Evolutionary conservation across 2,329 filamentous ascomycete genomes (phyloP).

Genomic region (Aspergillus carbonarius): DNA sequence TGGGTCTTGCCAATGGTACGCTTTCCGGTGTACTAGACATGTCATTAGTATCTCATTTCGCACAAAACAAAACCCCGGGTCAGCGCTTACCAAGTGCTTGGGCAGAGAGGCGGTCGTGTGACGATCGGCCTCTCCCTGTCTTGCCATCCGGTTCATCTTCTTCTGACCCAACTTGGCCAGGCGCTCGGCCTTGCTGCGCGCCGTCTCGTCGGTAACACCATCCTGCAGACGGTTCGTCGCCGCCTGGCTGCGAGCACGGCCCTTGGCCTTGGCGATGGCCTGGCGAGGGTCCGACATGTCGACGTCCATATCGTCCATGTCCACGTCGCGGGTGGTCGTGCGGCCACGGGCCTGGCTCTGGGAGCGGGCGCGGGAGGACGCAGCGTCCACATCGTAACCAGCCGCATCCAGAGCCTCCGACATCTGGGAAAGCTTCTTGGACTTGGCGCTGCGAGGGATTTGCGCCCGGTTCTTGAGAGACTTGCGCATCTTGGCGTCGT

Average conservation of each 20-base stretch:
- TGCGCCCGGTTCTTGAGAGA: constrained; percentile 94
- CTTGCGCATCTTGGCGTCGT: constrained; percentile 94
- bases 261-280: constrained; percentile 68
- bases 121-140: constrained; percentile 94
- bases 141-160: constrained; percentile 98
- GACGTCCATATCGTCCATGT: constrained; percentile 68
- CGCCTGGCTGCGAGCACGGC: constrained; percentile 60
- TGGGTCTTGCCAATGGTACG: constrained; percentile 86
- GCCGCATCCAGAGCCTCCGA: constrained; percentile 80
- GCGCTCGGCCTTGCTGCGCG: constrained; percentile 77
- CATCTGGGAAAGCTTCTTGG: constrained; percentile 83
- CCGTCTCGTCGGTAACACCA: constrained; percentile 63
- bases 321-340: constrained; percentile 63
- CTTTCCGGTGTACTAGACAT: constrained; percentile 75
- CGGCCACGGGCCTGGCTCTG: constrained; percentile 65
- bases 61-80: not conserved
- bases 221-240: constrained; percentile 49
- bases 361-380: constrained; percentile 70
- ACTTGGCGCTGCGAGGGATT: constrained; percentile 78
- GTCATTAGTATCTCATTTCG: constrained; percentile 29
- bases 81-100: constrained; percentile 80
- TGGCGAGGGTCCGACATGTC: constrained; percentile 41
- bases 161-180: constrained; percentile 88
- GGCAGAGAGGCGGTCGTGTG: constrained; percentile 77
- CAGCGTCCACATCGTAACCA: constrained; percentile 76